A percentile compares a stretch with the other conserved stretches of the same genome.
These are phyloP conservation scores for Pseudozyma pruni DNA, from an alignment of 1,284 basidiomycete species.

Conservation along the genomic window DNA sequence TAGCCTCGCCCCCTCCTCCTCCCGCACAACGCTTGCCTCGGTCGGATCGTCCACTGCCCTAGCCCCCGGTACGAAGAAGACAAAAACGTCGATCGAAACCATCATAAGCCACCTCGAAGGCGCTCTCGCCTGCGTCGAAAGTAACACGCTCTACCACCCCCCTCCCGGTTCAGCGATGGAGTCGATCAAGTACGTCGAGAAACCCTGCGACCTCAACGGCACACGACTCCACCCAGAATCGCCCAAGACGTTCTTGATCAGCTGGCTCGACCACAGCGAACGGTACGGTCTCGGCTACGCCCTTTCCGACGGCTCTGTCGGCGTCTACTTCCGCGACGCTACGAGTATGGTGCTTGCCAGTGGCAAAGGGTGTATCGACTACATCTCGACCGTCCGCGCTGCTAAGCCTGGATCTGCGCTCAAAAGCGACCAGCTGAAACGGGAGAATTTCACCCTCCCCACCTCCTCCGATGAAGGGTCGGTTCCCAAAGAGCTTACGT, in stretches of 20 bases:
- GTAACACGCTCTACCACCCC: slow-evolving; percentile 75
- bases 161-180: slow-evolving; percentile 32
- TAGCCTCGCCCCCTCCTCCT: slow-evolving; percentile 16
- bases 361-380: slow-evolving; percentile 76
- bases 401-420: neutral
- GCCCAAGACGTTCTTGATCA: slow-evolving; percentile 89
- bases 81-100: slow-evolving; percentile 51
- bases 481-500: slow-evolving; percentile 49
- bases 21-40: slow-evolving; percentile 30
- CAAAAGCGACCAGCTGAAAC: slow-evolving; percentile 51
- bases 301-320: slow-evolving; percentile 90
- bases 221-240: slow-evolving; percentile 71
- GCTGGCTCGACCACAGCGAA: slow-evolving; percentile 98
- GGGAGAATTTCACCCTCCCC: slow-evolving; percentile 53
- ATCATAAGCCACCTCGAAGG: slow-evolving; percentile 75
- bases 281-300: slow-evolving; percentile 99
- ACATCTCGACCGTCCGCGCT: slow-evolving; percentile 52
- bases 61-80: slow-evolving; percentile 21
- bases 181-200: slow-evolving; percentile 16
- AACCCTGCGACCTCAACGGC: slow-evolving; percentile 66
- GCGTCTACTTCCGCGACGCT: slow-evolving; percentile 95
- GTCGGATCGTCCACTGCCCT: slow-evolving; percentile 31
- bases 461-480: neutral
- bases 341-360: slow-evolving; percentile 85
- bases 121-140: slow-evolving; percentile 77